These are phyloP conservation scores for Pseudogymnoascus sp. DNA, from an alignment of 2,329 filamentous ascomycete genomes.

Conservation along the genomic window DNA sequence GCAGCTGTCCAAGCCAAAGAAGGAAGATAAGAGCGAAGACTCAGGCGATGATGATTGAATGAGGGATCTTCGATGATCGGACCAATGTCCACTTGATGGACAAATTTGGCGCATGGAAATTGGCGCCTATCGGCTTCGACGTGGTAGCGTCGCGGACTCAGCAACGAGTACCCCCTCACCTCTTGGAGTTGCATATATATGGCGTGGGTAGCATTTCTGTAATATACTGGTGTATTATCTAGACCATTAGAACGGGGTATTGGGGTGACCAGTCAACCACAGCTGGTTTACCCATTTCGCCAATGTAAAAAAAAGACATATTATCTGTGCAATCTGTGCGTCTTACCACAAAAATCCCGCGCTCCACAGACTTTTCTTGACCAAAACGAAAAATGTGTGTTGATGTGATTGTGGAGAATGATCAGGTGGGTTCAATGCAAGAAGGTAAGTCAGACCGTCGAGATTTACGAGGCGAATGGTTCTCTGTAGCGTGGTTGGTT, in stretches of 20 bases:
- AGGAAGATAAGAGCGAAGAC: constrained; percentile 24
- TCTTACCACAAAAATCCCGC: constrained; percentile 3
- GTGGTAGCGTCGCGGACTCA: constrained; percentile 3
- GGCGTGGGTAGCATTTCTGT: constrained; percentile 8
- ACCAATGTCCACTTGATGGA: neutral
- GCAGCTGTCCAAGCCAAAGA: constrained; percentile 31
- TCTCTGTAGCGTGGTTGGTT: constrained; percentile 3
- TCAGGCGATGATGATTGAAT: constrained; percentile 9
- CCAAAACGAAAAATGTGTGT: neutral
- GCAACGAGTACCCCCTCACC: constrained; percentile 1
- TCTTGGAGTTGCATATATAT: constrained; percentile 3
- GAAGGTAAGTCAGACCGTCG: neutral
- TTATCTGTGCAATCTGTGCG: neutral
- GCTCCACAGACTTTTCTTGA: neutral
- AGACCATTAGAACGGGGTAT: constrained; percentile 8
- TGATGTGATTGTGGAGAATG: neutral
- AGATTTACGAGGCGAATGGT: constrained; percentile 3
- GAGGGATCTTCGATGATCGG: constrained; percentile 8
- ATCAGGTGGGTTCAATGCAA: constrained; percentile 5
- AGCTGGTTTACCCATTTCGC: constrained; percentile 5
- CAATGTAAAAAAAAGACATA: constrained; percentile 4
- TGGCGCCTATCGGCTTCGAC: constrained; percentile 5
- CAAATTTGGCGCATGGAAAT: constrained; percentile 8
- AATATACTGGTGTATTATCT: constrained; percentile 10
- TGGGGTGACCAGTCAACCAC: neutral